These are phyloP conservation scores for Talaromyces sp. DNA, from an alignment of 2,329 filamentous ascomycete species.

Conservation along the genomic window DNA sequence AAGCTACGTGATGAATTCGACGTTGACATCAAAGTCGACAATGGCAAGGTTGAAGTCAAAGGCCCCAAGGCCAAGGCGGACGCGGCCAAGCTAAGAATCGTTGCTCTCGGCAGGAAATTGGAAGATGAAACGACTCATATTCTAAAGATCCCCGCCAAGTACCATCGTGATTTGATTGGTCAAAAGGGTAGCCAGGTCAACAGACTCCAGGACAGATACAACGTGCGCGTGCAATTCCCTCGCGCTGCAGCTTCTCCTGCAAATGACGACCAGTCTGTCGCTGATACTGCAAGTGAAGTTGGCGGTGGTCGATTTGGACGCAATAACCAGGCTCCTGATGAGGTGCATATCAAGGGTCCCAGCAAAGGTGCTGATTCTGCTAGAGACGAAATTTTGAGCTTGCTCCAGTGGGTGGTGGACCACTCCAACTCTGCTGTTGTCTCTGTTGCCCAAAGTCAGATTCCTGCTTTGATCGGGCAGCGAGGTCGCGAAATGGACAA, in stretches of 20 bases:
- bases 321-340: conserved; percentile 74
- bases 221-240: conserved; percentile 94
- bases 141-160: conserved; percentile 89
- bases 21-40: conserved; percentile 80
- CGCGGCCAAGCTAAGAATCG: conserved; percentile 77
- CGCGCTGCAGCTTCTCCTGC: conserved; percentile 50
- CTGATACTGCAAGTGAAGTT: conserved; percentile 66
- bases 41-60: conserved; percentile 93
- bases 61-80: conserved; percentile 94
- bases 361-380: conserved; percentile 91
- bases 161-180: conserved; percentile 90
- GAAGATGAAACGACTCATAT: conserved; percentile 86
- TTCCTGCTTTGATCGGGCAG: conserved; percentile 90
- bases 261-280: conserved; percentile 67
- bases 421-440: conserved; percentile 78
- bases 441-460: conserved; percentile 82
- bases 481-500: conserved; percentile 89
- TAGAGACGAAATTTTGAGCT: conserved; percentile 82
- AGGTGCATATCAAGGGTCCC: conserved; percentile 86
- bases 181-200: conserved; percentile 84
- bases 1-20: conserved; percentile 67
- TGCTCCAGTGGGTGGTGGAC: conserved; percentile 86
- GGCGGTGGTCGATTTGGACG: conserved; percentile 58
- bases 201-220: conserved; percentile 86
- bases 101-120: conserved; percentile 72